Evolutionary conservation across 805 yeast species (phyloP).

Genomic region (Suhomyces canberraensis): DNA sequence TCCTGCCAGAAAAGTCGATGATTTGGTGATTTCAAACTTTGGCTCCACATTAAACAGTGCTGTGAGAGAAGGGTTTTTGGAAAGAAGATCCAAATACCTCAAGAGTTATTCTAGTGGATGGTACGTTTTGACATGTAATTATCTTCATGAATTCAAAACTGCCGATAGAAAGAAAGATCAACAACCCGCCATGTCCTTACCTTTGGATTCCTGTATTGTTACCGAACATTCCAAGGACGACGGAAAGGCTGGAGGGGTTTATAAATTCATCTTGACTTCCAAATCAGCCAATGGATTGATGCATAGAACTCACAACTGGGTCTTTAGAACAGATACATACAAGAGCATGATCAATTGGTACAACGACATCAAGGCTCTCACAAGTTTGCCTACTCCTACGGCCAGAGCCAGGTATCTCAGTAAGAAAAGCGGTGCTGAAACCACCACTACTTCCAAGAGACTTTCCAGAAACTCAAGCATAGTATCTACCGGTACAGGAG

Average conservation of each 20-base stretch:
- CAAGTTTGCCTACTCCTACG: constrained; percentile 57
- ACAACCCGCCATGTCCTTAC: constrained; percentile 76
- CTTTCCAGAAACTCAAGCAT: constrained; percentile 19
- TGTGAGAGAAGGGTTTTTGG: constrained; percentile 76
- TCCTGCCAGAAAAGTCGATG: constrained; percentile 37
- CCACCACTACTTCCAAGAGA: constrained; percentile 6
- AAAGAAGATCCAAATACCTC: constrained; percentile 85
- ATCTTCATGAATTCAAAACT: constrained; percentile 85
- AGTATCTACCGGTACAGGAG: constrained; percentile 12
- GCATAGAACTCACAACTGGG: constrained; percentile 86
- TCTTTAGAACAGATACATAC: constrained; percentile 85
- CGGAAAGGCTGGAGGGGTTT: constrained; percentile 49
- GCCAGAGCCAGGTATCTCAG: constrained; percentile 47
- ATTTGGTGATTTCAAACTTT: constrained; percentile 64
- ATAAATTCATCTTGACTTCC: constrained; percentile 77
- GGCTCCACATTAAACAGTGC: constrained; percentile 61
- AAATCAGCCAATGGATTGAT: constrained; percentile 69
- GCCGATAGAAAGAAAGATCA: constrained; percentile 79
- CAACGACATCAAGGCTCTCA: constrained; percentile 67
- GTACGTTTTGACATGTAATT: constrained; percentile 87
- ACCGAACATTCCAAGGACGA: constrained; percentile 80
- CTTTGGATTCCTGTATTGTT: constrained; percentile 75
- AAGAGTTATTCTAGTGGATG: constrained; percentile 89
- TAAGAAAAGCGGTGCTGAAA: constrained; percentile 15
- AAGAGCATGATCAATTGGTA: constrained; percentile 83